Evolutionary conservation across 192 early-diverging fungal genomes (phyloP), one percentile per base, ranked within the genome.

Genomic region (Coemansia sp.): DNA sequence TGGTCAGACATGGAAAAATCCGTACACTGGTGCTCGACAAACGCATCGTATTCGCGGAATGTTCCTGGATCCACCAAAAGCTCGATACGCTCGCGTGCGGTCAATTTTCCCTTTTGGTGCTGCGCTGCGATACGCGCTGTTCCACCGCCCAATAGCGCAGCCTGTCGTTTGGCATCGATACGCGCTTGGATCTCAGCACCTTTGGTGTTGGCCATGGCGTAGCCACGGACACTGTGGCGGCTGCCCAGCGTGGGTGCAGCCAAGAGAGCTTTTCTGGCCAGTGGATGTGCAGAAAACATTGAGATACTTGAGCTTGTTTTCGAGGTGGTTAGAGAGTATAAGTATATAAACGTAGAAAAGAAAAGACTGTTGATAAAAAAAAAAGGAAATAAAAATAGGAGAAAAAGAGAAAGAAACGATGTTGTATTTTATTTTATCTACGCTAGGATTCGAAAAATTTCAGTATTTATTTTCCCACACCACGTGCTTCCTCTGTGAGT

Each of bases 71-170:
- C 96, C 30, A 98, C 69, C 58, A 98, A 83, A 20, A 98, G 77
- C 57, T 89, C 87, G 50, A 96, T 77, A 16, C 96, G 87, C 80
- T 98, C 96, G 34, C 96, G 87, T 33, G 95, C 94, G 10, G 95
- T 96, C 25, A 98, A 85, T 75, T 96, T 96, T 42, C 96, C 94
- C 89, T 94, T 94, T 42, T 72, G 82, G 74, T 97, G 95, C 81
- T 97, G 95, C 25, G 89, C 85, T 51, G 86, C 87, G 56, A 93
- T 91, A 59, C 91, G 85, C 63, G 87, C 85, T 48, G 85, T 68
- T 22, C 95, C 95, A 36, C 95, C 95, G 55, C 95, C 95, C 16
- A 87, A 52, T 2, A 83, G 68, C 7, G 94, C 86, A 34, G 90
- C 88, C 56, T 85, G 76, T 34, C 95, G 86, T 74, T 96, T 93